Evolutionary conservation across 106 monocot species (phyloP).

Genomic region (Dendrobium chrysotoxum): DNA sequence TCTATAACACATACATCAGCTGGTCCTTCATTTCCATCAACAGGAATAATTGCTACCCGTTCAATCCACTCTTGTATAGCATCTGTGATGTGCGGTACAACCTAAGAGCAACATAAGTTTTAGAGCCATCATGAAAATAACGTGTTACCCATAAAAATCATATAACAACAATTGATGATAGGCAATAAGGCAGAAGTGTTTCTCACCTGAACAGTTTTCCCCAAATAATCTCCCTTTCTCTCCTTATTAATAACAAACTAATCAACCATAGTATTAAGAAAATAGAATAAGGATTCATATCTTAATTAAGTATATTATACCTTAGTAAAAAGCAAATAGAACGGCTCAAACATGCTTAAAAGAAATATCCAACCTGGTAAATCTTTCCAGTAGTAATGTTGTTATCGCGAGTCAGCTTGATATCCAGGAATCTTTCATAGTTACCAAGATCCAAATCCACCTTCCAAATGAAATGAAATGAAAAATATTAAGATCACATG

Average conservation of each 20-base stretch:
- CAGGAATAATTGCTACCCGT: constrained; percentile 63
- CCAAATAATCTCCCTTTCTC: constrained; percentile 45
- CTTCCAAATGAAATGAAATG: constrained; percentile 13
- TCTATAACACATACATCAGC: constrained; percentile 95
- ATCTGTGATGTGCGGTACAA: constrained; percentile 89
- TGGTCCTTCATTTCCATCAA: constrained; percentile 83
- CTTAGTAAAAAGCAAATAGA: too few species aligned
- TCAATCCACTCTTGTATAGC: constrained; percentile 97
- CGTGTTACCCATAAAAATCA: background rate
- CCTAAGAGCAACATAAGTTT: constrained; percentile 27
- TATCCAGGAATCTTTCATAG: constrained; percentile 44
- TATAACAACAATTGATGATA: background rate
- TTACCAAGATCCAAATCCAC: constrained; percentile 57
- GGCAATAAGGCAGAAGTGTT: background rate
- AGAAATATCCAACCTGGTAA: constrained; percentile 28
- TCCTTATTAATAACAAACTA: constrained; percentile 45
- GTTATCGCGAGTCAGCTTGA: constrained; percentile 46
- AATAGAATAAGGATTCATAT: background rate
- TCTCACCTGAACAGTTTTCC: constrained; percentile 56
- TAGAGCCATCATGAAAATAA: background rate
- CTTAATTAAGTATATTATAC: background rate
- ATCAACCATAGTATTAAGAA: constrained; percentile 2
- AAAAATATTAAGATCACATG: too few species aligned
- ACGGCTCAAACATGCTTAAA: background rate
- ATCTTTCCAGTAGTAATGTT: constrained; percentile 55